Evolutionary conservation across 805 yeast species (phyloP).

Genomic region (Candida saitoana): DNA sequence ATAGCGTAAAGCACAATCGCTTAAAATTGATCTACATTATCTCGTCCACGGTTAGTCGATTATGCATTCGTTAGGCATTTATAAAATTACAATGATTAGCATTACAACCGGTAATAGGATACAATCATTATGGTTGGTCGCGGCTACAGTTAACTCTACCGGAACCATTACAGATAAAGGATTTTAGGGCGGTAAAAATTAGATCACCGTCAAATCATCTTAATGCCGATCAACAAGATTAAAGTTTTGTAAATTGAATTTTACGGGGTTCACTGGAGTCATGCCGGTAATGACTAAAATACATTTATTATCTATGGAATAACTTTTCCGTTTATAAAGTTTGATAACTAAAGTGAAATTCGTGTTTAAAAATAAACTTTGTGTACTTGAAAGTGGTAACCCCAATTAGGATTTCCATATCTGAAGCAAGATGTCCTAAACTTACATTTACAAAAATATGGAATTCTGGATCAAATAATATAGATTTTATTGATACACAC

Average conservation of each 20-base stretch:
- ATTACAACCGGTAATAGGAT: background rate
- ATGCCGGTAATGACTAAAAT: background rate
- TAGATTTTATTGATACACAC: too few species aligned
- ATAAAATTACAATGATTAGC: background rate
- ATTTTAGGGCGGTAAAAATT: too few species aligned
- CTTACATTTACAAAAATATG: background rate
- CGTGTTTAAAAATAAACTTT: background rate
- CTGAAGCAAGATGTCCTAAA: background rate
- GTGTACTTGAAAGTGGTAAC: too few species aligned
- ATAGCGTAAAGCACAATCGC: background rate
- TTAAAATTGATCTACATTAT: background rate
- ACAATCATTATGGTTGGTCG: too few species aligned
- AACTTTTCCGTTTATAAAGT: background rate
- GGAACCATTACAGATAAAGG: too few species aligned
- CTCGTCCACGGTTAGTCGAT: background rate
- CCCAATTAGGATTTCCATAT: background rate
- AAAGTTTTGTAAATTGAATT: too few species aligned
- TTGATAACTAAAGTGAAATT: background rate
- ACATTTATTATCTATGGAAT: background rate
- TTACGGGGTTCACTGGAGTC: background rate
- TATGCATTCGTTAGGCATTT: background rate
- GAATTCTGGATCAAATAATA: background rate
- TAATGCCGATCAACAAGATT: too few species aligned
- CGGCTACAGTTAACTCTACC: too few species aligned
- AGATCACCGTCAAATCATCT: too few species aligned